These are phyloP conservation scores for Periconia sp. DNA, from an alignment of 2,329 filamentous ascomycete genomes.

Conservation along the genomic window DNA sequence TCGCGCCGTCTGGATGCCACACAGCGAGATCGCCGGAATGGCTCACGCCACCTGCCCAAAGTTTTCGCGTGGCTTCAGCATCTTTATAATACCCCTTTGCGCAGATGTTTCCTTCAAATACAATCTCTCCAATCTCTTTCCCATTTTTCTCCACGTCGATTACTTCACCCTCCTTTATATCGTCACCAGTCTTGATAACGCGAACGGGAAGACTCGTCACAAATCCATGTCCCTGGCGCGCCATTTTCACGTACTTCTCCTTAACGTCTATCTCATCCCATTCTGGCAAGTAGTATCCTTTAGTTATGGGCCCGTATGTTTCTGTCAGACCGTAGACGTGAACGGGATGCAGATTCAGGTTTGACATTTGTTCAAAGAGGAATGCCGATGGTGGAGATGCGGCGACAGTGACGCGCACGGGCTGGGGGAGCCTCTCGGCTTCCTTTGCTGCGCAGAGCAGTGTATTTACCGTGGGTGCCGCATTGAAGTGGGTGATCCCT, in stretches of 20 bases:
- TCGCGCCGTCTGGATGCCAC: conserved; percentile 85
- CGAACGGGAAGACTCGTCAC: conserved; percentile 78
- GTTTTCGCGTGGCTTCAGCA: conserved; percentile 76
- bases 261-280: conserved; percentile 76
- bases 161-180: conserved; percentile 60
- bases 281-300: conserved; percentile 81
- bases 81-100: conserved; percentile 92
- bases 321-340: conserved; percentile 89
- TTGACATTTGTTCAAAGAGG: conserved; percentile 90
- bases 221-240: conserved; percentile 90
- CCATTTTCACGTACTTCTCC: conserved; percentile 88
- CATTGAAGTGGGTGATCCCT: conserved; percentile 90
- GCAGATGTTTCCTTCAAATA: conserved; percentile 91
- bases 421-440: conserved; percentile 67
- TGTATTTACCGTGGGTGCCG: conserved; percentile 95
- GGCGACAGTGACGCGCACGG: conserved; percentile 87
- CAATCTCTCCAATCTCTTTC: conserved; percentile 78
- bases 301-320: conserved; percentile 95
- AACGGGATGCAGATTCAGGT: conserved; percentile 82
- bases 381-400: conserved; percentile 87
- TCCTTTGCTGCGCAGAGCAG: conserved; percentile 79
- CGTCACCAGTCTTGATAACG: conserved; percentile 75
- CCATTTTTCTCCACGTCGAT: conserved; percentile 70
- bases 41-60: conserved; percentile 83
- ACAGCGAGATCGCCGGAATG: conserved; percentile 94